These are phyloP conservation scores for Boletus subcaerulescens DNA, from an alignment of 768 basidiomycete species.

Conservation along the genomic window DNA sequence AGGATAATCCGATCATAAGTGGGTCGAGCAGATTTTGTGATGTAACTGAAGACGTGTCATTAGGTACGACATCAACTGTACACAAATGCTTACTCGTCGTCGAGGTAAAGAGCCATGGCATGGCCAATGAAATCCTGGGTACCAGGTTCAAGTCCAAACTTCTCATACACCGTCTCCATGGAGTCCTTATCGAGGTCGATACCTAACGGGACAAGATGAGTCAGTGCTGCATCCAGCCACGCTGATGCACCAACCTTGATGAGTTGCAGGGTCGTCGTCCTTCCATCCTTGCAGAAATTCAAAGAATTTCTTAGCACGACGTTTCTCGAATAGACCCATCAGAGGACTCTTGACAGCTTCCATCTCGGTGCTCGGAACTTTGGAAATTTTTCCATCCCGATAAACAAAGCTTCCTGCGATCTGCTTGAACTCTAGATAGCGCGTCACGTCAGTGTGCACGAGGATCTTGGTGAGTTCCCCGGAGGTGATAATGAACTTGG, in stretches of 20 bases:
- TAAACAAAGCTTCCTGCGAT: conserved; percentile 98
- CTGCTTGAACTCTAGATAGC: conserved; percentile 99
- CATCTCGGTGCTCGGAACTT: conserved; percentile 96
- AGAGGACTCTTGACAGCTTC: conserved; percentile 93
- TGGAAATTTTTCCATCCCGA: conserved; percentile 93
- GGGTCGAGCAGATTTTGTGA: conserved; percentile 85
- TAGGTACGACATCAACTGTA: not conserved
- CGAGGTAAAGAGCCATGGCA: conserved; percentile 97
- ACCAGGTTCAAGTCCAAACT: conserved; percentile 94
- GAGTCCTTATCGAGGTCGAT: conserved; percentile 84
- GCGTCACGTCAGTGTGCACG: conserved; percentile 97
- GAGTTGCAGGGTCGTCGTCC: conserved; percentile 93
- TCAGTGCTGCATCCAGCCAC: not conserved
- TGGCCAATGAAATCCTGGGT: conserved; percentile 99
- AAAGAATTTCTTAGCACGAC: conserved; percentile 98
- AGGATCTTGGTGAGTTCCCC: conserved; percentile 98
- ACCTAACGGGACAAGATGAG: conserved; percentile 42
- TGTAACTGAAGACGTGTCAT: conserved; percentile 60
- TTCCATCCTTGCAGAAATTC: conserved; percentile 94
- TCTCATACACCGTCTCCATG: conserved; percentile 95
- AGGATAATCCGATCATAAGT: conserved; percentile 94
- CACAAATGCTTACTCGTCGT: conserved; percentile 76
- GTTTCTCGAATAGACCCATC: conserved; percentile 99
- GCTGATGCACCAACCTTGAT: conserved; percentile 68
- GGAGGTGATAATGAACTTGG: conserved; percentile 98